Evolutionary conservation across 257 asterid genomes (phyloP).

Genomic region (Solanum lycopersicoides): DNA sequence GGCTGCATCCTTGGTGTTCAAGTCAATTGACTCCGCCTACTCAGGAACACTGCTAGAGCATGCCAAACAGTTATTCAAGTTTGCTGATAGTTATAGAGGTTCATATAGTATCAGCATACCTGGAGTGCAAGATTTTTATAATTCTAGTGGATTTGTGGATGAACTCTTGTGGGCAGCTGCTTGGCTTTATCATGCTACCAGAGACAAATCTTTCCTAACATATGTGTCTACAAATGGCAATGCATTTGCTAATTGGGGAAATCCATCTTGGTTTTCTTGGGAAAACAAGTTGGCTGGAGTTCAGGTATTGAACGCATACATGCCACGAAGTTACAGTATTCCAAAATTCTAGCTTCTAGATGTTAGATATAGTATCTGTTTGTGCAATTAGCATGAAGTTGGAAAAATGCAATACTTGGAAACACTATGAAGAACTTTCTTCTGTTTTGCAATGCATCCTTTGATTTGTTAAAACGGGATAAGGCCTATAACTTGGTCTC

Average conservation of each 20-base stretch:
- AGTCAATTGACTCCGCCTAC: constrained; percentile 19
- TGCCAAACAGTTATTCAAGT: constrained; percentile 35
- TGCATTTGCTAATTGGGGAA: constrained; percentile 42
- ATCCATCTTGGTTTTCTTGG: constrained; percentile 49
- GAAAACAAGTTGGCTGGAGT: constrained; percentile 54
- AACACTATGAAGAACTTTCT: neutral
- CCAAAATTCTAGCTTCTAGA: neutral
- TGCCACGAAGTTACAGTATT: neutral
- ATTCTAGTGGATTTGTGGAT: constrained; percentile 54
- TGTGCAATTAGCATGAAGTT: neutral
- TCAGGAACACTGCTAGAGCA: constrained; percentile 38
- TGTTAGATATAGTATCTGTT: neutral
- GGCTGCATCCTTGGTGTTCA: constrained; percentile 49
- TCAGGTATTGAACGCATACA: constrained; percentile 20
- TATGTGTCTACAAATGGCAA: constrained; percentile 35
- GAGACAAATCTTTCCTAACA: constrained; percentile 23
- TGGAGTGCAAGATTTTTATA: constrained; percentile 31
- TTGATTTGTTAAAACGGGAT: neutral
- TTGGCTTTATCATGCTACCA: constrained; percentile 62
- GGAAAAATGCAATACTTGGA: neutral
- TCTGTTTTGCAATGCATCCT: neutral
- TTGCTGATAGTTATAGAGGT: constrained; percentile 48
- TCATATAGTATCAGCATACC: constrained; percentile 41
- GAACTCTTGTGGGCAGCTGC: constrained; percentile 75
- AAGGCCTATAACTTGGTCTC: neutral